phyloP scores from a whole-genome alignment of 208 protist species.

The Wallacemonas sp. region DNA sequence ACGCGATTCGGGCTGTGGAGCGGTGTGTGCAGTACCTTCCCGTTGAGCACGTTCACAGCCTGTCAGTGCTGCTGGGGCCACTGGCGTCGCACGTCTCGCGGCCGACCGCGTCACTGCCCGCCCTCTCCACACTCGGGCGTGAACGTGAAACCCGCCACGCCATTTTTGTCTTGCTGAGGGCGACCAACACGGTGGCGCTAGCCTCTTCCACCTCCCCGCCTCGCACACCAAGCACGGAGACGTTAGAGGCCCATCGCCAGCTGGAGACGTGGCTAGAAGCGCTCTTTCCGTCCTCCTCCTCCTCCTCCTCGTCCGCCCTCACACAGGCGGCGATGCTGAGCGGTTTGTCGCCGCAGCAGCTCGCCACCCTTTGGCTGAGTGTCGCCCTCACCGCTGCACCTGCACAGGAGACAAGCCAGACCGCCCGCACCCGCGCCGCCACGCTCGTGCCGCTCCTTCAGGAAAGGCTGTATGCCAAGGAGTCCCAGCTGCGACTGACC shows the following conservation, averaged over 20 bases:
- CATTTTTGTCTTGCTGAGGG: not conserved
- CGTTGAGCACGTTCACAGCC: not conserved
- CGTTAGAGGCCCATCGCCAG: not conserved
- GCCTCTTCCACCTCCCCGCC: not conserved
- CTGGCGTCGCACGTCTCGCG: not conserved
- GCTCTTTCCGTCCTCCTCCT: not conserved
- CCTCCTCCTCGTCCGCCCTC: not conserved
- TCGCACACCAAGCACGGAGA: not conserved
- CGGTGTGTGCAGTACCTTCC: constrained; percentile 6
- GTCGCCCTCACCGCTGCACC: not conserved
- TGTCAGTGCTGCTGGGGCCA: not conserved
- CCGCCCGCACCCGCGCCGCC: constrained; percentile 7
- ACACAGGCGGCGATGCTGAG: not conserved
- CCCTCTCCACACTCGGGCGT: not conserved
- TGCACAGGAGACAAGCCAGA: constrained; percentile 21
- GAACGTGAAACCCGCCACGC: not conserved
- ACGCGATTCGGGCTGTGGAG: not conserved
- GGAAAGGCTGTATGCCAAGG: constrained; percentile 10
- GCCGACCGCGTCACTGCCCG: not conserved
- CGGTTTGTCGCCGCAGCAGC: not conserved
- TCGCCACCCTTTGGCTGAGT: constrained; percentile 13
- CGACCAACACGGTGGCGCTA: not conserved
- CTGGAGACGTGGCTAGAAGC: not conserved
- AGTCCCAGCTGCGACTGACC: constrained; percentile 23
- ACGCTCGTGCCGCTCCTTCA: not conserved